These are phyloP conservation scores for Fusarium annulatum DNA, from an alignment of 2,329 filamentous ascomycete genomes.

Conservation along the genomic window DNA sequence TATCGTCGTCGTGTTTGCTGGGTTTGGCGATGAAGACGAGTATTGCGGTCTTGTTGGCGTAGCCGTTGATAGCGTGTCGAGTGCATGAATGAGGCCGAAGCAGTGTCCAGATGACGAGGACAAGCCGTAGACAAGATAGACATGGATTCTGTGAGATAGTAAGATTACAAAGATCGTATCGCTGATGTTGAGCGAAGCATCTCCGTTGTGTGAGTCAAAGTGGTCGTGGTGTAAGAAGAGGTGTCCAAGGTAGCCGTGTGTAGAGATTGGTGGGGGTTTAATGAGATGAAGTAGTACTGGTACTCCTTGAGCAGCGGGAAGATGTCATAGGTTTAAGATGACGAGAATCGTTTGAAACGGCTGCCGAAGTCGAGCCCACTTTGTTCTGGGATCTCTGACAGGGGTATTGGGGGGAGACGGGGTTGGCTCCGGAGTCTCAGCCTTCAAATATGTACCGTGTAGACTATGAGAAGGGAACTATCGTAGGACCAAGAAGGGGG, in stretches of 20 bases:
- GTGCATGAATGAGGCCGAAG: conserved; percentile 27
- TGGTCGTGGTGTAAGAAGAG: neutral
- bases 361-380: conserved; percentile 30
- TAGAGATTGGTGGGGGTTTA: conserved; percentile 13
- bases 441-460: neutral
- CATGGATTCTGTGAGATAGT: conserved; percentile 33
- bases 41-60: conserved; percentile 29
- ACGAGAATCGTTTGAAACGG: conserved; percentile 20
- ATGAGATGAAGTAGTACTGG: conserved; percentile 22
- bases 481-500: conserved; percentile 5
- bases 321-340: conserved; percentile 32
- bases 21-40: conserved; percentile 8
- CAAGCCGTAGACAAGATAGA: conserved; percentile 30
- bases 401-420: conserved; percentile 12
- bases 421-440: neutral
- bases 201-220: neutral
- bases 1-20: conserved; percentile 5
- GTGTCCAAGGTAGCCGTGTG: neutral
- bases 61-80: conserved; percentile 35
- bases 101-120: conserved; percentile 31
- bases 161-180: conserved; percentile 27
- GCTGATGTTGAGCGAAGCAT: conserved; percentile 15
- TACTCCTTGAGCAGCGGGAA: conserved; percentile 2
- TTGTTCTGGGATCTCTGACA: conserved; percentile 14
- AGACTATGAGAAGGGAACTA: neutral